A percentile compares a stretch with the other conserved stretches of the same genome.
Evolutionary conservation across 345 rosid genomes (phyloP).

Genomic region (Hypericum androsaemum): DNA sequence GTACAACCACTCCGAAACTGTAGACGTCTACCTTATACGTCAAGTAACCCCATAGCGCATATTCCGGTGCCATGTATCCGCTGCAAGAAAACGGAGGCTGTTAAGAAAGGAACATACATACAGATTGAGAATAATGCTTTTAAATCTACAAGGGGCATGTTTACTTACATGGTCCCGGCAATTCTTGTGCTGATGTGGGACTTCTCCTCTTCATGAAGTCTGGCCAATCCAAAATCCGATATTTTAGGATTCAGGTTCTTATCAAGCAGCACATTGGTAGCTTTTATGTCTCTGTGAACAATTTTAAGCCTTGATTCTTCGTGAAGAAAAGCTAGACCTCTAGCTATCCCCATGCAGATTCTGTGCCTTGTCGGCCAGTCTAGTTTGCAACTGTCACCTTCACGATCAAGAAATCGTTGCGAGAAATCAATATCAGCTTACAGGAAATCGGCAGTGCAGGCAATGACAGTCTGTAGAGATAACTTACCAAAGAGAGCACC

Average conservation of each 20-base stretch:
- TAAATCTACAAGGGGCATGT: background rate
- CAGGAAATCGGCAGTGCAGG: too few species aligned
- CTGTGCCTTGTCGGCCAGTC: slow-evolving; percentile 23
- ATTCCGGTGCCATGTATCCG: slow-evolving; percentile 29
- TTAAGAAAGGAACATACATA: background rate
- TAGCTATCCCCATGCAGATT: slow-evolving; percentile 27
- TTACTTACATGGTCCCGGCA: slow-evolving; percentile 22
- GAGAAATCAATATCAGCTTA: too few species aligned
- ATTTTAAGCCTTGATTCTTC: slow-evolving; percentile 28
- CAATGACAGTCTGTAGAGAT: background rate
- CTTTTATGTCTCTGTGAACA: slow-evolving; percentile 29
- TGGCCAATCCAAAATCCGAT: slow-evolving; percentile 30
- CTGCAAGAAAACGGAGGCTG: slow-evolving; percentile 11
- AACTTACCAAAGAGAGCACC: slow-evolving; percentile 36
- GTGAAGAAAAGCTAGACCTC: slow-evolving; percentile 28
- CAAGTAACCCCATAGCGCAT: slow-evolving; percentile 23
- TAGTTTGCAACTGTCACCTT: slow-evolving; percentile 12
- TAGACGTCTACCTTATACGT: slow-evolving; percentile 26
- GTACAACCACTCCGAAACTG: slow-evolving; percentile 23
- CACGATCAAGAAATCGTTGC: slow-evolving; percentile 5
- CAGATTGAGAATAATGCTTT: background rate
- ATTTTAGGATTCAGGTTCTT: slow-evolving; percentile 24
- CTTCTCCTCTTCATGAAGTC: slow-evolving; percentile 24
- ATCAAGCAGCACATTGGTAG: slow-evolving; percentile 25
- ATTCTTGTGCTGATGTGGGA: slow-evolving; percentile 27